Base-by-base conservation (phyloP, 495 filamentous ascomycete species). In the Amphirosellinia nigrospora region DNA sequence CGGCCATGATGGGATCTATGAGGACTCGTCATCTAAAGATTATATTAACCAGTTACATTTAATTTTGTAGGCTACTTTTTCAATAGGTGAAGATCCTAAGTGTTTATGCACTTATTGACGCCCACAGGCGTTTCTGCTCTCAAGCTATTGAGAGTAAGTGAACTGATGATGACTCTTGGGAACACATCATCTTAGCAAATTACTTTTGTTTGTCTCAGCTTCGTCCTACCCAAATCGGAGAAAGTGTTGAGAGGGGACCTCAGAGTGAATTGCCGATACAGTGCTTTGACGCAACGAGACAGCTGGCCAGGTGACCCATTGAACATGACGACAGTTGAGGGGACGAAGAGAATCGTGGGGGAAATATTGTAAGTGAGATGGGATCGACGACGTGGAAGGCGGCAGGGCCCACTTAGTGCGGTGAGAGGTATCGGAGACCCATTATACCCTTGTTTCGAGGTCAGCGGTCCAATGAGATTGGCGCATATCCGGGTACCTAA, bases 401-500 rank as follows among this genome's bases (percentile, higher is more conserved):
- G 58, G 36, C 36, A 39, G 34, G 36, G n/a, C 21, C 58, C 58
- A 61, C 36, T 30, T 55, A n/a, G 48, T 28, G 64, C 64, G 64
- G 50, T 66, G 52, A 52, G 41, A 28, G 43, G 15, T 34, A 4
- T 15, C 1, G 5, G 28, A 0, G 30, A 64, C 43, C 43, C 41
- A 36, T 9, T 9, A 38, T 16, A 58, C 50, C 64, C 52, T 34
- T 46, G 64, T 26, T 46, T 36, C 26, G 3, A 32, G 50, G 64
- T 50, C 16, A 53, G 21, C 26, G 19, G 11, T 34, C 64, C 50
- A 53, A 67, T 58, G 34, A 41, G 43, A 48, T 28, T 34, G 46
- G 23, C 23, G 28, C 23, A 53, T 39, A 13, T 13, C 26, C 28
- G 10, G 19, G 56, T 39, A 16, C 28, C 53, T n/a, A 34, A 19